Conservation (phyloP, 192 early-diverging fungal genomes). For the Coemansia sp. region DNA sequence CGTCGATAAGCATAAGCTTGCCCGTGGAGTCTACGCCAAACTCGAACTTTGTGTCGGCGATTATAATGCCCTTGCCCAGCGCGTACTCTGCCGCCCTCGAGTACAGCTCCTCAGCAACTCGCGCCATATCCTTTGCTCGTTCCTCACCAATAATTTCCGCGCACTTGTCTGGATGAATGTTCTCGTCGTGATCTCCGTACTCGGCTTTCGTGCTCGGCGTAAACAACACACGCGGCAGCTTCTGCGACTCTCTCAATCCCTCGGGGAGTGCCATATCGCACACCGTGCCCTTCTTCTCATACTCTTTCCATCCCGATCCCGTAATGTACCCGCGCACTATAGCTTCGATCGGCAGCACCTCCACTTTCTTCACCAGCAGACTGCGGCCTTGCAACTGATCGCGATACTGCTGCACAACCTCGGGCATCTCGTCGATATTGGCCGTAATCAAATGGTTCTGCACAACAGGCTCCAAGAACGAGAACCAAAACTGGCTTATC, state of each 20-base stretch:
- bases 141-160: constrained; percentile 81
- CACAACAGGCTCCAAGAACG: constrained; percentile 81
- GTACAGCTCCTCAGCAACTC: constrained; percentile 79
- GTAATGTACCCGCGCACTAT: constrained; percentile 98
- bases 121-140: constrained; percentile 71
- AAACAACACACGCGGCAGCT: constrained; percentile 79
- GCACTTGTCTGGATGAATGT: constrained; percentile 93
- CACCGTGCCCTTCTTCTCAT: constrained; percentile 86
- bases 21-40: constrained; percentile 90
- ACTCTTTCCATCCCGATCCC: constrained; percentile 95
- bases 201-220: constrained; percentile 99
- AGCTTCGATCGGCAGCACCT: constrained; percentile 93
- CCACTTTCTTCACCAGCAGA: constrained; percentile 88
- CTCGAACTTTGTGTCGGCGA: constrained; percentile 99
- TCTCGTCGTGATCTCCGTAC: constrained; percentile 96
- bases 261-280: constrained; percentile 86
- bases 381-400: constrained; percentile 85
- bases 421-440: constrained; percentile 91
- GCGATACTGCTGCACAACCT: constrained; percentile 79
- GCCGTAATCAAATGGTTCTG: constrained; percentile 96
- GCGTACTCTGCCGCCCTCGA: constrained; percentile 82
- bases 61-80: constrained; percentile 82
- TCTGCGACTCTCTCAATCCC: constrained; percentile 81
- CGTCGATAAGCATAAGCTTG: constrained; percentile 85
- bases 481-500: constrained; percentile 95